Percentiles rank a stretch among this genome's conserved stretches.
These are phyloP conservation scores for Ogataea trehaloabstinens DNA, from an alignment of 805 yeast species.

Conservation along the genomic window DNA sequence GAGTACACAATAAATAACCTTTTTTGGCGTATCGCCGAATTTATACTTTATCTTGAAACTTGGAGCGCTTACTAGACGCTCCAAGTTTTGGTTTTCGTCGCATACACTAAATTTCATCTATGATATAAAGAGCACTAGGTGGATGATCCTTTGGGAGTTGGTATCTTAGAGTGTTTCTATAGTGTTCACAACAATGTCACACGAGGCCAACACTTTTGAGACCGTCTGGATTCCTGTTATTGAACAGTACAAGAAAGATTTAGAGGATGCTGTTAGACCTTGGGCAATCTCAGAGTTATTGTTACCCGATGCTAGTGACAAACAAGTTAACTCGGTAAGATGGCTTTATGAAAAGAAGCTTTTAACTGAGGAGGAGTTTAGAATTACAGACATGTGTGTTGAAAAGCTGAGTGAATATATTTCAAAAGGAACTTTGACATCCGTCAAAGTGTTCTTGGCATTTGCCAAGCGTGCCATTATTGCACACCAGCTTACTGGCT, in stretches of 20 bases:
- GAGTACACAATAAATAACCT: too few species aligned
- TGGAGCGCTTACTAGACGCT: too few species aligned
- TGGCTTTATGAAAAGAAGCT: slow-evolving; percentile 20
- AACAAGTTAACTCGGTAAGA: not conserved
- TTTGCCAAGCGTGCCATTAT: slow-evolving; percentile 55
- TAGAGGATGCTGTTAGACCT: not conserved
- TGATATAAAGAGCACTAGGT: too few species aligned
- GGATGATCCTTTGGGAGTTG: too few species aligned
- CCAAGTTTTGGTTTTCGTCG: too few species aligned
- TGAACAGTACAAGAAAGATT: not conserved
- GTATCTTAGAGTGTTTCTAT: too few species aligned
- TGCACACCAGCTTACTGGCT: slow-evolving; percentile 51
- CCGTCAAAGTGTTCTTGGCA: slow-evolving; percentile 48
- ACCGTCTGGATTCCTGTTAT: slow-evolving; percentile 2
- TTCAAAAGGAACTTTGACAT: slow-evolving; percentile 32
- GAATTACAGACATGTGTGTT: slow-evolving; percentile 38
- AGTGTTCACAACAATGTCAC: too few species aligned
- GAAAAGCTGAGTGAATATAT: slow-evolving; percentile 6
- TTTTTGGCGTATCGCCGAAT: too few species aligned
- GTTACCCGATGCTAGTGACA: not conserved
- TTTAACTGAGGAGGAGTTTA: slow-evolving; percentile 34
- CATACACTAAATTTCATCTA: too few species aligned
- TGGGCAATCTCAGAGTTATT: not conserved
- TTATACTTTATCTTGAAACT: too few species aligned
- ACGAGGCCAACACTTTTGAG: too few species aligned